Conservation (phyloP, 2,329 filamentous ascomycete species). For the Colletotrichum orchidophilum region DNA sequence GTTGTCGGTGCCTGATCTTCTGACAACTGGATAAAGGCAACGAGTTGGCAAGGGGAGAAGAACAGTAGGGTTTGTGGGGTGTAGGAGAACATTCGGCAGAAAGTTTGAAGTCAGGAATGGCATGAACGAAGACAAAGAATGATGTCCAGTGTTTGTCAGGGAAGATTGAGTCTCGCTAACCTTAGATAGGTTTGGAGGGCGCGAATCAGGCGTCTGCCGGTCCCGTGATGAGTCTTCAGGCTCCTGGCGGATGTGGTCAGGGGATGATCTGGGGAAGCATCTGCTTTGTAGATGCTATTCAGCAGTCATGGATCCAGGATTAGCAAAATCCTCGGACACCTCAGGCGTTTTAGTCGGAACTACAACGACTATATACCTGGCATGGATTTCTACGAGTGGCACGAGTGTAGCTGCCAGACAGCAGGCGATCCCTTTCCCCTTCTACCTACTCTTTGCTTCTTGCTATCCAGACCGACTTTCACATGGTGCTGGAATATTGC, state of each 20-base stretch:
- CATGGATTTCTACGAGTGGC: background rate
- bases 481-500: background rate
- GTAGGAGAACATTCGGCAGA: constrained; percentile 3
- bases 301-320: constrained; percentile 19
- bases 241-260: constrained; percentile 9
- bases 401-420: background rate
- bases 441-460: background rate
- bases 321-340: background rate
- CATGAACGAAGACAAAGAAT: constrained; percentile 19
- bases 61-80: constrained; percentile 18
- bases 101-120: constrained; percentile 11
- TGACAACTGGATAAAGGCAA: background rate
- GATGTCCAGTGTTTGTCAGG: constrained; percentile 1
- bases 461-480: background rate
- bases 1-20: constrained; percentile 15
- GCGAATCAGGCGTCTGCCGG: constrained; percentile 16
- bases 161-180: background rate
- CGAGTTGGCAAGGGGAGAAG: background rate
- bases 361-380: background rate
- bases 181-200: background rate
- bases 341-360: constrained; percentile 14
- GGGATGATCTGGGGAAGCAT: background rate
- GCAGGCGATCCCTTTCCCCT: background rate
- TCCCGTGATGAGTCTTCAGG: background rate
- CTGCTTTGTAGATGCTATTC: background rate